phyloP scores from a whole-genome alignment of 2,329 filamentous ascomycete genomes.

The Beauveria medogensis region DNA sequence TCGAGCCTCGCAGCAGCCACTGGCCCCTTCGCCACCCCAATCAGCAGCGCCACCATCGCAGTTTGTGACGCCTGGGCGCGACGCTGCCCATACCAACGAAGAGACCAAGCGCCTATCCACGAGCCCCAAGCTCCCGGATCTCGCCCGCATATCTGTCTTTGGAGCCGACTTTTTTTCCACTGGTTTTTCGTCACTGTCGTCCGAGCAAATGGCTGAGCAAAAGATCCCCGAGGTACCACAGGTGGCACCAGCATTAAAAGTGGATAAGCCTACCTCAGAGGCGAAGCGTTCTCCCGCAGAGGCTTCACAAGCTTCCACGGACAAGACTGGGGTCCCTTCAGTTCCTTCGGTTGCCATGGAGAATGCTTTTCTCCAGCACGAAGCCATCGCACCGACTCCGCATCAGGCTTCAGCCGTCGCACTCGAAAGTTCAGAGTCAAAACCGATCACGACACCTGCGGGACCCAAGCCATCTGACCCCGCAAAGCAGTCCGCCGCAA shows the following conservation, averaged over 20 bases:
- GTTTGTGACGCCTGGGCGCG: background rate
- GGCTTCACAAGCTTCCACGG: background rate
- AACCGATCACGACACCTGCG: background rate
- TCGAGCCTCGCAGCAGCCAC: background rate
- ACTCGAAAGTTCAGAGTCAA: background rate
- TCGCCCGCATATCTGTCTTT: constrained; percentile 53
- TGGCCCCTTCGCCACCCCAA: background rate
- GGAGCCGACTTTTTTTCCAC: constrained; percentile 47
- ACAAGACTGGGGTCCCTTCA: background rate
- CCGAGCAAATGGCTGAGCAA: constrained; percentile 9
- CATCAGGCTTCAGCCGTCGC: background rate
- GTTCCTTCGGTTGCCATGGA: background rate
- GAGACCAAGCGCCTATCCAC: constrained; percentile 32
- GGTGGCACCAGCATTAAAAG: constrained; percentile 5
- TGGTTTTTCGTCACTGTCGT: constrained; percentile 12
- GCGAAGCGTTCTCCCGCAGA: background rate
- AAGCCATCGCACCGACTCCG: background rate
- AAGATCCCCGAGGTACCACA: constrained; percentile 7
- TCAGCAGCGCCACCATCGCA: background rate
- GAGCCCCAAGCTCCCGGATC: constrained; percentile 50
- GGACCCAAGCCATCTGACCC: background rate
- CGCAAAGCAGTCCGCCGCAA: background rate
- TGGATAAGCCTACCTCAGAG: background rate
- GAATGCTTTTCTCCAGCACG: background rate
- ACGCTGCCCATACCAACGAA: constrained; percentile 4